Evolutionary conservation across 257 asterid genomes (phyloP), one percentile per base, ranked within the genome.

Genomic region (Nicotiana tomentosiformis): DNA sequence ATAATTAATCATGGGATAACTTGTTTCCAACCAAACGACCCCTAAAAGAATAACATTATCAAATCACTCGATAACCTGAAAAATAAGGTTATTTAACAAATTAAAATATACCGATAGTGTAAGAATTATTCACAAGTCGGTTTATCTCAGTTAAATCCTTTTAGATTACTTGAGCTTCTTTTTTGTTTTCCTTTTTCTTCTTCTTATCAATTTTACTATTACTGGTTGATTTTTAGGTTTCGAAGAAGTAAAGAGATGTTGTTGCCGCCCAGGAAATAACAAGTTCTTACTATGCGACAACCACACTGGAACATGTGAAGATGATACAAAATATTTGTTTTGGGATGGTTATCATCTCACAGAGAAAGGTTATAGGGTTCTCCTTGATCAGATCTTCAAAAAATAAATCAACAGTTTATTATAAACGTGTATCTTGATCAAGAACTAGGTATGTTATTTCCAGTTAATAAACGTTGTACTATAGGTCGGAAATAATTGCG

Each of bases 291-390:
- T 85, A 49, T 89, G 91, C 82, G 82, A 80, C 74, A 82, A 56
- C 2, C 58, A 16, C 10, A 39, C 58, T 2, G 23, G 3, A 3
- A 89, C 85, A 4, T 89, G 92, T 83, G 72, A 77, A 35, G 83
- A 87, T 14, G 86, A 69, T 37, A 10, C 84, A 4, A 83, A 74
- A 23, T 85, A 82, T 83, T 66, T 89, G 3, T 86, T 89, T 60
- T 89, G 92, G 92, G 92, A 87, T 33, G 70, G 86, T 86, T 86
- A 74, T 58, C 92, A 87, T 84, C 92, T 87, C n/a, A 86, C 92
- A 1, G 89, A 84, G 77, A 82, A 15, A 81, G 90, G 85, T 17
- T 89, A 84, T 82, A 86, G 53, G 39, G 35, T 84, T n/a, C 84
- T 89, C 1, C 43, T 79, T 33, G 67, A 70, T 56, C 68, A 82